Percentiles rank a stretch among this genome's conserved stretches.
Conservation (phyloP, 208 protist species). For the Phytomonas francai region DNA sequence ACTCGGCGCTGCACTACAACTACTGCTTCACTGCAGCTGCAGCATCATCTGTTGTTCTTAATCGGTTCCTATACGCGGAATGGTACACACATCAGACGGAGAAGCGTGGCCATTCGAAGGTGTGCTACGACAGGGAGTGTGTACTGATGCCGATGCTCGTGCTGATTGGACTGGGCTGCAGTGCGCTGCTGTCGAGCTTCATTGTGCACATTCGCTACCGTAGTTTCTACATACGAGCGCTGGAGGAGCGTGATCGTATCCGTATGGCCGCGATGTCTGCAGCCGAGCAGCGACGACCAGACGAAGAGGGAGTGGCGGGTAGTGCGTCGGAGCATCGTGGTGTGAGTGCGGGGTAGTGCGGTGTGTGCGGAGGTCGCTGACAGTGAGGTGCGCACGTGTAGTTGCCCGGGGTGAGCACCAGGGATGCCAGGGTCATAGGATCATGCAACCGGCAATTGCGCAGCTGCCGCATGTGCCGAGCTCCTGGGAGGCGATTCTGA, state of each 20-base stretch:
- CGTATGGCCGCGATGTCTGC: conserved; percentile 12
- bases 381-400: too few relatives aligned
- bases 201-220: conserved; percentile 42
- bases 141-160: conserved; percentile 43
- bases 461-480: too few relatives aligned
- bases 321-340: too few relatives aligned
- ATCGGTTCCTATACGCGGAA: conserved; percentile 67
- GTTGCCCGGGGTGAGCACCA: too few relatives aligned
- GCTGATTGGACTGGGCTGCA: conserved; percentile 34
- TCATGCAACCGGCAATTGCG: too few relatives aligned
- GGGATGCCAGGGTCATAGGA: too few relatives aligned
- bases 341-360: too few relatives aligned
- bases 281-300: background rate
- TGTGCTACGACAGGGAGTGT: conserved; percentile 28
- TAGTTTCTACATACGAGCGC: conserved; percentile 18
- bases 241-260: conserved; percentile 33
- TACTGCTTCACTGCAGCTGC: conserved; percentile 28
- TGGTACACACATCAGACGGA: conserved; percentile 42
- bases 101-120: conserved; percentile 19
- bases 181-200: conserved; percentile 21
- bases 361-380: too few relatives aligned
- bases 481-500: too few relatives aligned
- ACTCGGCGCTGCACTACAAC: conserved; percentile 70
- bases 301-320: conserved; percentile 1
- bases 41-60: conserved; percentile 37